Evolutionary conservation across 345 rosid genomes (phyloP), one percentile per base, ranked within the genome.

Genomic region (Geranium brycei): DNA sequence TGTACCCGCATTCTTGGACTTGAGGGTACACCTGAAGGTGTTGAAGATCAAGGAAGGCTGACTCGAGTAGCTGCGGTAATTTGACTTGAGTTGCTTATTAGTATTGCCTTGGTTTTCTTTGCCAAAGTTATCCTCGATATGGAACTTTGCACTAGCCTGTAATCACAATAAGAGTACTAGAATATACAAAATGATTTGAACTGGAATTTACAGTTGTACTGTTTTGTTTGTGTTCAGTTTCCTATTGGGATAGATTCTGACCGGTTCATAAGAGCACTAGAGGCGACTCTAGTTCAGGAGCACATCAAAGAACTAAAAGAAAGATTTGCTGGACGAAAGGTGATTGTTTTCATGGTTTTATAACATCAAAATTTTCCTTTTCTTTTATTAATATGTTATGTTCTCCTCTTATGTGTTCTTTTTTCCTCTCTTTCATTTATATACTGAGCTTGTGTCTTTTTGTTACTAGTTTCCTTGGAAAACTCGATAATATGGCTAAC

Each of bases 11-110:
- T 95, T 68, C 96, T 95, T 81, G 99, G 97, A 69, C 84, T 88
- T 61, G 99, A 95, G 78, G 99, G 97, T 66, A 95, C 99, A 64
- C 99, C 99, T 60, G 97, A 91, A 71, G 97, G 99, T 67, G 99
- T 95, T 62, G 99, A 91, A 67, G 91, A 91, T 83, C 97, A 95
- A 79, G 97, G 97, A 61, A 91, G 67, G 83, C 82, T 91, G 71
- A 95, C 99, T 64, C 81, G 97, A 71, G 99, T 95, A 66, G 96
- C 99, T 76, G 99, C 96, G 58, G 99, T 95, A 87, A 77, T 51
- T 59, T 64, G 31, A 57, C 30, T 66, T 51, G 30, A 67, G 66
- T 65, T 61, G 63, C 74, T 69, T 51, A 53, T 58, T 66, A 51
- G 41, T 4, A 35, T 35, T 73, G 62, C 35, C 56, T 66, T 74